Base-by-base conservation (phyloP, 768 basidiomycete species). In the Rubroboletus satanas region DNA sequence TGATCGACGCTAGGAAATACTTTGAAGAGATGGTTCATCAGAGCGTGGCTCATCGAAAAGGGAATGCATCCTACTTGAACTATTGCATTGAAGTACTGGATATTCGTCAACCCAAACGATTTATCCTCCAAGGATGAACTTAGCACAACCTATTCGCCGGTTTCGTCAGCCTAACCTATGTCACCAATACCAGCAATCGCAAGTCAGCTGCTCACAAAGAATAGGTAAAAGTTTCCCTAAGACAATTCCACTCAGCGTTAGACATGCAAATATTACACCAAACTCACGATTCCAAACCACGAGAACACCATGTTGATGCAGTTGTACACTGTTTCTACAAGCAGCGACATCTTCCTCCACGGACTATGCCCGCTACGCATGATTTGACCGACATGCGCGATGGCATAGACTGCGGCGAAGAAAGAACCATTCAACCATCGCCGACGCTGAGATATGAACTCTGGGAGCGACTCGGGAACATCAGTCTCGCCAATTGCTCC, bases 171-270 rank as follows among this genome's bases (percentile, higher is more conserved):
- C 29, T 5, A 41, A 12, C 36, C 43, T 4, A 26, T 45, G 11
- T 42, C 21, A 5, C n/a, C 4, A 9, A 11, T 51, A 29, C n/a
- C 1, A 18, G 7, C 23, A 32, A 29, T 10, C 31, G 29, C 31
- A 41, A 35, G 1, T 14, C 33, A 29, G 41, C 11, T 7, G 72
- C 87, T 72, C 65, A 94, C 93, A 68, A 96, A 98, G 74, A 95
- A 96, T 31, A 96, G 71, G 70, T 91, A 98, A 69, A 92, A 94
- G 65, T 96, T 98, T n/a, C 92, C 95, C 85, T 94, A 46, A 5
- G 26, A 43, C 26, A 26, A 44, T 46, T 1, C 56, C 23, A 9
- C 23, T 55, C 32, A 58, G 38, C 37, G 23, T 28, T 12, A 10
- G 33, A 18, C 41, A 51, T 18, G 32, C 31, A 36, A 38, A 29